Conservation (phyloP, 2,329 filamentous ascomycete species). For the Dendrostoma leiphaemia region DNA sequence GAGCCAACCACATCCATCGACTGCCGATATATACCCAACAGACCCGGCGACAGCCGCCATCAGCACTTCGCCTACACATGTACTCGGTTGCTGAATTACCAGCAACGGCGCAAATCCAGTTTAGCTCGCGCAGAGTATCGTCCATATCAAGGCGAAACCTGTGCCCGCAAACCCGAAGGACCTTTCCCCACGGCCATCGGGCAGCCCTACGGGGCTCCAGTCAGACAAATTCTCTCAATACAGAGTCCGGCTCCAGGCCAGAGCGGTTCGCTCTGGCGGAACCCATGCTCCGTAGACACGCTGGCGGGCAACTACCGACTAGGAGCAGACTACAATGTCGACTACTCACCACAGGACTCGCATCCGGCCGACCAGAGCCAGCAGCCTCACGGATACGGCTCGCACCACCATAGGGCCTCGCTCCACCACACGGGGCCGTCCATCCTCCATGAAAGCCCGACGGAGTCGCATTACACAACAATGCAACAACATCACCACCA, state of each 20-base stretch:
- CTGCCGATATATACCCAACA: conserved; percentile 16
- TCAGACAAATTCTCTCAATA: conserved; percentile 57
- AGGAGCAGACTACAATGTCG: conserved; percentile 69
- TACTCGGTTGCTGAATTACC: conserved; percentile 29
- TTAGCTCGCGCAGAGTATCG: conserved; percentile 26
- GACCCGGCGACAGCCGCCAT: conserved; percentile 20
- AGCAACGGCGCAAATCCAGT: conserved; percentile 28
- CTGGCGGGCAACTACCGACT: conserved; percentile 74
- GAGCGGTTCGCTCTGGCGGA: conserved; percentile 75
- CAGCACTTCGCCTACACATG: conserved; percentile 33
- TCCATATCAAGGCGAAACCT: conserved; percentile 30
- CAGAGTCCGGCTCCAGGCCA: conserved; percentile 67
- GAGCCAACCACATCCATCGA: conserved; percentile 16
- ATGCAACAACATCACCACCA: conserved; percentile 44
- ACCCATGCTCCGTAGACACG: conserved; percentile 70
- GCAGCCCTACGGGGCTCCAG: conserved; percentile 54
- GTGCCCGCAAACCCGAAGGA: conserved; percentile 25
- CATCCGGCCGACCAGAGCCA: conserved; percentile 65
- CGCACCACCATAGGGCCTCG: conserved; percentile 45
- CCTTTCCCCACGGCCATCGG: conserved; percentile 28
- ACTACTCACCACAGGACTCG: conserved; percentile 67
- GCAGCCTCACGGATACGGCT: conserved; percentile 62
- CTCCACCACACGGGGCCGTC: conserved; percentile 47
- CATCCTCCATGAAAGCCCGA: conserved; percentile 43
- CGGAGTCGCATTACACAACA: conserved; percentile 36